These are phyloP conservation scores for Noccaea bulbosa DNA, from an alignment of 345 rosid genomes.

Conservation along the genomic window DNA sequence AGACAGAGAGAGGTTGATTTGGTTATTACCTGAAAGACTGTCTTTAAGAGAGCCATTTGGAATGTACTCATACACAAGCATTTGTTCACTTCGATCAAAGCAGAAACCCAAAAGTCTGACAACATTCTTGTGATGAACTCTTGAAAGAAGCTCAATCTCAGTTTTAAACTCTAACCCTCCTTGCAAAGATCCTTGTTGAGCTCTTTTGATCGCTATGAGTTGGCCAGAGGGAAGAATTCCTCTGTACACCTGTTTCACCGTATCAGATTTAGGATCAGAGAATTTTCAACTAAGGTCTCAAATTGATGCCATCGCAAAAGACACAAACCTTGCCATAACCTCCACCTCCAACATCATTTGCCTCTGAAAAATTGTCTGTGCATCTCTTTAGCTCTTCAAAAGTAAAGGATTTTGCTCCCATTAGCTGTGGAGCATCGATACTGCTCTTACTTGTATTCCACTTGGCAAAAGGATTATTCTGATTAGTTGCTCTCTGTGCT, in stretches of 20 bases:
- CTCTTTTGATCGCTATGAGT: constrained; percentile 75
- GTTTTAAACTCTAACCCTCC: constrained; percentile 85
- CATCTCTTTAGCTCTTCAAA: constrained; percentile 74
- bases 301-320: neutral
- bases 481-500: constrained; percentile 66
- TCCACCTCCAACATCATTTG: constrained; percentile 77
- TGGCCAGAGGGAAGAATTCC: constrained; percentile 63
- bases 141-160: constrained; percentile 86
- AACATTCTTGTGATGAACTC: constrained; percentile 86
- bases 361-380: constrained; percentile 68
- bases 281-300: neutral
- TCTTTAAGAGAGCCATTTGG: constrained; percentile 71
- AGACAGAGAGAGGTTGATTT: neutral
- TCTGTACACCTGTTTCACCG: constrained; percentile 63
- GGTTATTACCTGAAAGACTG: constrained; percentile 63
- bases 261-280: neutral
- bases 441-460: constrained; percentile 68
- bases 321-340: constrained; percentile 85
- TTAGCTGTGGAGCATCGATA: constrained; percentile 66
- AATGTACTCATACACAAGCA: constrained; percentile 75
- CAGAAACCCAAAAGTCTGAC: constrained; percentile 76
- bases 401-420: constrained; percentile 78
- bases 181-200: constrained; percentile 82
- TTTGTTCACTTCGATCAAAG: constrained; percentile 70
- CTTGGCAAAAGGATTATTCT: constrained; percentile 70